Evolutionary conservation across 768 basidiomycete genomes (phyloP), one percentile per base, ranked within the genome.

Genomic region (Leccinum rimulosum): DNA sequence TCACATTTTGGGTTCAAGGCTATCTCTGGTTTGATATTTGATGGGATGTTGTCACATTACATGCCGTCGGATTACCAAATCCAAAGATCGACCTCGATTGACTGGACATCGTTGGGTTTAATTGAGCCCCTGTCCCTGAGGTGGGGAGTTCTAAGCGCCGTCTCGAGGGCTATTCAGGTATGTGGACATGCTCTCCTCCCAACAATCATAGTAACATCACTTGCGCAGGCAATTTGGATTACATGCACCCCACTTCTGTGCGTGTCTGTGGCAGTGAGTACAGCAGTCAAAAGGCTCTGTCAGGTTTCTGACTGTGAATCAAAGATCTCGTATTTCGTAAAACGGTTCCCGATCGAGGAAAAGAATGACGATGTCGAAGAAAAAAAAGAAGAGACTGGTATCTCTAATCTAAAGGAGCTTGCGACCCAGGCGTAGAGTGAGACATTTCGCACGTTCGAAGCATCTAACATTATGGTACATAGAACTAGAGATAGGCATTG

Each of bases 11-110:
- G 27, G 25, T 52, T 52, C 35, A 65, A 93, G 91, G 84, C 91
- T 50, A 78, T 89, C 30, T 85, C 91, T 55, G 90, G 91, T 17
- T 83, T 89, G 45, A 78, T 90, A 59, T 92, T 89, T 72, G 80
- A 86, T 68, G 81, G 77, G 47, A 76, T 79, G 54, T 70, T 85
- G 6, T 72, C 77, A 45, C 70, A 68, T 38, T 75, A 76, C 56
- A 71, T 89, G 63, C 87, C 88, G 19, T 57, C 77, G 27, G 77
- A 75, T 57, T 84, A 64, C 67, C 72, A 61, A 38, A 72, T 82
- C 25, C 68, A 76, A 49, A 70, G 73, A 49, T 74, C 77, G 17
- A 75, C 75, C 9, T 72, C 80, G 5, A 77, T 88, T 57, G 75
- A 88, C 67, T 84, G 86, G 70, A 80, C 76, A 65, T 77, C 70